Conservation (phyloP, 352 stramenopile genomes). For the Phytophthora aleatoria region DNA sequence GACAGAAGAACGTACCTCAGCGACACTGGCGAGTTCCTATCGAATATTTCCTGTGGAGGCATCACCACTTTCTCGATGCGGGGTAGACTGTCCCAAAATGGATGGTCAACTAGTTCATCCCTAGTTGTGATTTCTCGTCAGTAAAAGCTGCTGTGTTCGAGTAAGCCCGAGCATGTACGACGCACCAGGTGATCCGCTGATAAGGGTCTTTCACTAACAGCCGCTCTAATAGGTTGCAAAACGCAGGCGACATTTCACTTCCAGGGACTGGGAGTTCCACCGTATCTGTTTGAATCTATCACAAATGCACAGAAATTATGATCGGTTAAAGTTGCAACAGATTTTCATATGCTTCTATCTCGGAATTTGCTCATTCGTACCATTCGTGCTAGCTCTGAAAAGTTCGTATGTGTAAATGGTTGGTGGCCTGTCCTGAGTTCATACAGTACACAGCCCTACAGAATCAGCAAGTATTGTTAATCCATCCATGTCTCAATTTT, state of each 20-base stretch:
- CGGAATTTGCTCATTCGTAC: slow-evolving; percentile 34
- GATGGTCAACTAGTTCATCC: slow-evolving; percentile 68
- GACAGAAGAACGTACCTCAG: slow-evolving; percentile 16
- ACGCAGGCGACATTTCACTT: slow-evolving; percentile 57
- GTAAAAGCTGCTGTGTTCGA: background rate
- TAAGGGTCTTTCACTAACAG: slow-evolving; percentile 79
- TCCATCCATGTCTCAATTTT: background rate
- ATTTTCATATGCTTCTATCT: background rate
- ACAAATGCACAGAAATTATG: background rate
- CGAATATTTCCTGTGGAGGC: slow-evolving; percentile 70
- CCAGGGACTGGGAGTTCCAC: slow-evolving; percentile 50
- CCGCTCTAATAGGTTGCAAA: slow-evolving; percentile 60
- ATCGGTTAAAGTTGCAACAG: slow-evolving; percentile 3
- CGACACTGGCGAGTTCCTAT: slow-evolving; percentile 11
- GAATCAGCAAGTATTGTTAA: background rate
- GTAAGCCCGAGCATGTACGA: slow-evolving; percentile 12
- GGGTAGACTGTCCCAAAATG: slow-evolving; percentile 59
- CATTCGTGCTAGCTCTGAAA: slow-evolving; percentile 70
- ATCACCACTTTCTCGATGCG: slow-evolving; percentile 43
- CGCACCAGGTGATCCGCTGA: slow-evolving; percentile 75
- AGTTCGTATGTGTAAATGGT: slow-evolving; percentile 78
- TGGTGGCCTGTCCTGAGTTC: slow-evolving; percentile 70
- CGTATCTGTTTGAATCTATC: slow-evolving; percentile 73
- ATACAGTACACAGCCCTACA: slow-evolving; percentile 79
- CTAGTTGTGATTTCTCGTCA: slow-evolving; percentile 38